Evolutionary conservation across 2,329 filamentous ascomycete genomes (phyloP).

Genomic region (Paecilomyces formosus): DNA sequence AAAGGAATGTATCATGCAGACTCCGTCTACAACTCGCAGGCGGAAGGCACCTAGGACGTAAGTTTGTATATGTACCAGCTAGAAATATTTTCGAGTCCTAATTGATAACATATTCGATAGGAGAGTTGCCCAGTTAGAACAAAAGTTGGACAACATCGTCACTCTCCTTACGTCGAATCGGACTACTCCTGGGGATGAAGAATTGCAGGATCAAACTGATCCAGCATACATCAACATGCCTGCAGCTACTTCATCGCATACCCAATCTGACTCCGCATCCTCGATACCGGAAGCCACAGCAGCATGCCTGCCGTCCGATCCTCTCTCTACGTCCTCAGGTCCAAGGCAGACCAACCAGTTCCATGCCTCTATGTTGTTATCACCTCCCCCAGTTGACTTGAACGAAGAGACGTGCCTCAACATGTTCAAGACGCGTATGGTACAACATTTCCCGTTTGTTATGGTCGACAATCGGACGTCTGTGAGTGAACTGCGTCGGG

Average conservation of each 20-base stretch:
- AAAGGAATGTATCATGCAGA: constrained; percentile 6
- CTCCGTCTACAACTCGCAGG: neutral
- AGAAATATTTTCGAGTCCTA: neutral
- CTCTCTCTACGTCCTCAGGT: neutral
- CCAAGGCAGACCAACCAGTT: neutral
- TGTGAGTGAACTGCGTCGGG: constrained; percentile 4
- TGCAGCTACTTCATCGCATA: neutral
- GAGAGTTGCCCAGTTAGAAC: constrained; percentile 6
- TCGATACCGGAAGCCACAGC: neutral
- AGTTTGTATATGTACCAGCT: neutral
- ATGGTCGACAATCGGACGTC: constrained; percentile 1
- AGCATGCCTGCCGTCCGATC: neutral
- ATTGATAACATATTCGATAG: neutral
- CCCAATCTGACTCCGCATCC: neutral
- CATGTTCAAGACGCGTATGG: constrained; percentile 1
- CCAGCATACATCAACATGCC: neutral
- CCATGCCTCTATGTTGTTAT: neutral
- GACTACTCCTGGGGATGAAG: neutral
- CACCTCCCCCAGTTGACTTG: neutral
- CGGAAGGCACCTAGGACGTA: constrained; percentile 2
- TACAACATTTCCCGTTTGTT: constrained; percentile 5
- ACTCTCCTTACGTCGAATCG: constrained; percentile 2
- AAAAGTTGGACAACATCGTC: constrained; percentile 6
- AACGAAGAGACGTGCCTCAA: constrained; percentile 1
- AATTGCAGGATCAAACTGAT: constrained; percentile 1